Evolutionary conservation across 148 eudicot species (phyloP).

Genomic region (Persicaria tinctoria): DNA sequence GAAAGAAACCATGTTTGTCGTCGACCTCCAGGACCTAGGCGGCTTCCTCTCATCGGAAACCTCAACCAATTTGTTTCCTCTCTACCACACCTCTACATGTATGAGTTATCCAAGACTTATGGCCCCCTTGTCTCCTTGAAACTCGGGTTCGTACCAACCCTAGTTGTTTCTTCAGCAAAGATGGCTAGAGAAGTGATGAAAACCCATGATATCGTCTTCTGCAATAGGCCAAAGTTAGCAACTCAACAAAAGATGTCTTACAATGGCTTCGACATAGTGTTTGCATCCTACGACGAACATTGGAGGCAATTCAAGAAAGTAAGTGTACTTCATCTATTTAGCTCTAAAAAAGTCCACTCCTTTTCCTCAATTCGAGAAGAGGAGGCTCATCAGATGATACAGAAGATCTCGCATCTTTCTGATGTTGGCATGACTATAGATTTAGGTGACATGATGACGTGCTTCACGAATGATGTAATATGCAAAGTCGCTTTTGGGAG

Average conservation of each 20-base stretch:
- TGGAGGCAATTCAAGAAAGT: constrained; percentile 18
- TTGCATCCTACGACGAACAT: background rate
- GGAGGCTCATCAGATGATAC: constrained; percentile 17
- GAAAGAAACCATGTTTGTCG: constrained; percentile 13
- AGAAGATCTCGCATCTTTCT: constrained; percentile 16
- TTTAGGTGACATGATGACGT: constrained; percentile 17
- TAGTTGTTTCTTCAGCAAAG: background rate
- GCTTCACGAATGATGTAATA: constrained; percentile 1
- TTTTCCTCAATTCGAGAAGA: constrained; percentile 15
- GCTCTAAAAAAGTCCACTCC: constrained; percentile 20
- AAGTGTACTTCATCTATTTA: constrained; percentile 20
- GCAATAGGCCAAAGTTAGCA: background rate
- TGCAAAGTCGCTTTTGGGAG: constrained; percentile 28
- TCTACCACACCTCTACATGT: background rate
- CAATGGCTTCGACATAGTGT: background rate
- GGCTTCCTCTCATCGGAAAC: constrained; percentile 21
- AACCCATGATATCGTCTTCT: background rate
- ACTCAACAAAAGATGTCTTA: background rate
- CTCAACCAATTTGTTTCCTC: constrained; percentile 18
- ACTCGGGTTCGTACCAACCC: background rate
- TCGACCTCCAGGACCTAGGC: constrained; percentile 17
- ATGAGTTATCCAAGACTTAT: background rate
- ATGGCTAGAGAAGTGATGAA: background rate
- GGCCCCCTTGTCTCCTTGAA: background rate
- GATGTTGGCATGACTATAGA: constrained; percentile 1